Conservation (phyloP, 2,329 filamentous ascomycete species). For the Aureobasidium sp. region DNA sequence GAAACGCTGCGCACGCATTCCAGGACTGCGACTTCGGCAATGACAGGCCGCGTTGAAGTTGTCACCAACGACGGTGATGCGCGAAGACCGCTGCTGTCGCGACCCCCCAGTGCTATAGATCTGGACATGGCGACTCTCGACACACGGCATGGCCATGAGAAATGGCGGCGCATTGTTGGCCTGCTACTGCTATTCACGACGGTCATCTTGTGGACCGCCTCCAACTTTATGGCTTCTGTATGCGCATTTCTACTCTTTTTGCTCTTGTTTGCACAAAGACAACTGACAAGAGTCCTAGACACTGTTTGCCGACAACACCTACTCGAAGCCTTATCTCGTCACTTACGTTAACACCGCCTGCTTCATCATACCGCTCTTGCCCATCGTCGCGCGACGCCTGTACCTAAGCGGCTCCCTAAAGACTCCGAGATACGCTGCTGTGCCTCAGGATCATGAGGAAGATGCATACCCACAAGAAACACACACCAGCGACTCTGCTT, state of each 20-base stretch:
- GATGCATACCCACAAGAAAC: background rate
- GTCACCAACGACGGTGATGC: conserved; percentile 1
- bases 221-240: conserved; percentile 91
- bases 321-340: conserved; percentile 92
- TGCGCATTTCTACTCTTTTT: conserved; percentile 26
- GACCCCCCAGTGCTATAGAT: background rate
- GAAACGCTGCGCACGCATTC: background rate
- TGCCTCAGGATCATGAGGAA: background rate
- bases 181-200: conserved; percentile 70
- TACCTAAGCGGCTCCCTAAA: conserved; percentile 12
- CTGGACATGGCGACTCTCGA: background rate
- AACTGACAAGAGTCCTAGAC: conserved; percentile 44
- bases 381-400: conserved; percentile 41
- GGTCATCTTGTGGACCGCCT: conserved; percentile 84
- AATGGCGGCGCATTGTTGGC: conserved; percentile 60
- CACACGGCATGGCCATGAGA: background rate
- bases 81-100: conserved; percentile 2
- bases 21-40: background rate
- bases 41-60: background rate
- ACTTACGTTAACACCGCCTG: conserved; percentile 88
- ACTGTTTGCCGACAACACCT: conserved; percentile 89
- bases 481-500: background rate
- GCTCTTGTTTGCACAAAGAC: background rate
- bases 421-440: conserved; percentile 2
- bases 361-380: conserved; percentile 75